Percentiles rank a stretch among this genome's conserved stretches.
These are phyloP conservation scores for Diaporthe batatas DNA, from an alignment of 2,329 filamentous ascomycete species.

Conservation along the genomic window DNA sequence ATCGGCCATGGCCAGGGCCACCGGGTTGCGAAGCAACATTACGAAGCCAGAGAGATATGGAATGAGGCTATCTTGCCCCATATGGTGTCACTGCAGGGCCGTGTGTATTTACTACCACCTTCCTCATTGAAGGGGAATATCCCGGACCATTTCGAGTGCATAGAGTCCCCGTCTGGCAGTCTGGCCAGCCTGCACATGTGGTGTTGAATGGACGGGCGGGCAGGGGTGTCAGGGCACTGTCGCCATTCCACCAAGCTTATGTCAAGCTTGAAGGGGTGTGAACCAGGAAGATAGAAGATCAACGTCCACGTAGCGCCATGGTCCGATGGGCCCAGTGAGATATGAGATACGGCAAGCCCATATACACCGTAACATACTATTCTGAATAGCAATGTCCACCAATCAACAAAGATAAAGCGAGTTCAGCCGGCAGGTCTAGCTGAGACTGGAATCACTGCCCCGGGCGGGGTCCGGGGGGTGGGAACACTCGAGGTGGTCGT, in stretches of 20 bases:
- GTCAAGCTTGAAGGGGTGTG: conserved; percentile 35
- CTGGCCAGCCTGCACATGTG: not conserved
- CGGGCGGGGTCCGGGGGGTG: conserved; percentile 20
- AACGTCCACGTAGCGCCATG: not conserved
- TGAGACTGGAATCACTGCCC: conserved; percentile 22
- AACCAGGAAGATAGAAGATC: conserved; percentile 16
- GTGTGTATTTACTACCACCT: conserved; percentile 30
- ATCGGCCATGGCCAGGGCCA: not conserved
- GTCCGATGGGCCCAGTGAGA: conserved; percentile 19
- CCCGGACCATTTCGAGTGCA: not conserved
- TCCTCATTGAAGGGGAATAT: conserved; percentile 20
- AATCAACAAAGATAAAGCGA: conserved; percentile 11
- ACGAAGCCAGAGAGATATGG: conserved; percentile 15
- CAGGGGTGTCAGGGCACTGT: conserved; percentile 3
- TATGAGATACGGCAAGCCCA: conserved; percentile 19
- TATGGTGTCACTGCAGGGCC: conserved; percentile 22
- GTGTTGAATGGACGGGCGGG: not conserved
- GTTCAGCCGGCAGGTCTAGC: conserved; percentile 27
- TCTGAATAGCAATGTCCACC: conserved; percentile 1
- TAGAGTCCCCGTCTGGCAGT: not conserved
- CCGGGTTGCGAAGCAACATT: conserved; percentile 16
- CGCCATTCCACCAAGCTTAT: conserved; percentile 16
- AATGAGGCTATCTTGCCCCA: conserved; percentile 30
- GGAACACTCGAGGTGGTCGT: conserved; percentile 10
- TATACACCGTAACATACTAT: conserved; percentile 5